A percentile compares a stretch with the other conserved stretches of the same genome.
Conservation (phyloP, 2,329 filamentous ascomycete species). For the Cryphonectria radicalis region DNA sequence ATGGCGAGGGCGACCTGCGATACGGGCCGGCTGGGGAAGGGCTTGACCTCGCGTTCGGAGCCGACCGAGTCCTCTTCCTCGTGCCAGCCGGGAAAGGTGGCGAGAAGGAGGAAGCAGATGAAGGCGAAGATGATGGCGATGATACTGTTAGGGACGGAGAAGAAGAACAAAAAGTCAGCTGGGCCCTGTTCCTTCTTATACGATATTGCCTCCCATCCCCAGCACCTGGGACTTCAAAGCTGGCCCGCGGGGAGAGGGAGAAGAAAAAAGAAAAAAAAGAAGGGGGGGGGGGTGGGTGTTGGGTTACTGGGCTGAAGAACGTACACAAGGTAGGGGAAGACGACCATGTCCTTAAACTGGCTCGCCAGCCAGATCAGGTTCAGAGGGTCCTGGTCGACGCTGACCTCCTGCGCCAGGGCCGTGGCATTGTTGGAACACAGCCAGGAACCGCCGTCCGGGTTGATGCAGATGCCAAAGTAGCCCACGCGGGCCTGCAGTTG, state of each 20-base stretch:
- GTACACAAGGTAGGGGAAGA: conserved; percentile 95
- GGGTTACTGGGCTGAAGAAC: conserved; percentile 40
- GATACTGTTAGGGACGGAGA: conserved; percentile 66
- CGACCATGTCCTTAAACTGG: conserved; percentile 98
- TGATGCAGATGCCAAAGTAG: conserved; percentile 97
- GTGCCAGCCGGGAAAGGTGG: conserved; percentile 97
- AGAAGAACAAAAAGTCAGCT: background rate
- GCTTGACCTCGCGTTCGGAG: conserved; percentile 88
- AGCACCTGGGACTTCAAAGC: conserved; percentile 25
- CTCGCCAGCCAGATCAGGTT: conserved; percentile 97
- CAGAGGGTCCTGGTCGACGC: conserved; percentile 89
- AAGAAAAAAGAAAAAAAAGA: too few relatives aligned
- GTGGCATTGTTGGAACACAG: conserved; percentile 98
- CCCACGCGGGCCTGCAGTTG: conserved; percentile 89
- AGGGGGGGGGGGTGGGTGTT: too few relatives aligned
- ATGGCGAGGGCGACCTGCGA: conserved; percentile 92
- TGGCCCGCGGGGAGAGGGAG: too few relatives aligned
- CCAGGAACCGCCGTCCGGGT: conserved; percentile 86
- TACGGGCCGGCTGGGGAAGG: conserved; percentile 89
- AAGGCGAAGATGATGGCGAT: conserved; percentile 98
- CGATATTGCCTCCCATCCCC: background rate
- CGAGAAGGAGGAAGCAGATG: conserved; percentile 90
- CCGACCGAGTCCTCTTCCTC: conserved; percentile 82
- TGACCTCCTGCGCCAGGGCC: conserved; percentile 84
- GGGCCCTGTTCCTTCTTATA: background rate